Conservation (phyloP, 805 yeast genomes). For the Ogataea methylovora region DNA sequence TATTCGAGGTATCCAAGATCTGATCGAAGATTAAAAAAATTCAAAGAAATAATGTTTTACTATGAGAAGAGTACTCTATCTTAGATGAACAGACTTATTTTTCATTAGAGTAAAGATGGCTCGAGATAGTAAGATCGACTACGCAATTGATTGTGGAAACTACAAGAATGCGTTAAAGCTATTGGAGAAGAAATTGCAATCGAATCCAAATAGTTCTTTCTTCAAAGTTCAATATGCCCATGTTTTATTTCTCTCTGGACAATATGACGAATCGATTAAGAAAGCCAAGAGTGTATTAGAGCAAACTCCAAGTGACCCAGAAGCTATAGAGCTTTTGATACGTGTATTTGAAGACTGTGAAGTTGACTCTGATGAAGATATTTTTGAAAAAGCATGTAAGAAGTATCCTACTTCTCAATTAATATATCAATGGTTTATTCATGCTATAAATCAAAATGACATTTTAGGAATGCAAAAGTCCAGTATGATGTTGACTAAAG, state of each 20-base stretch:
- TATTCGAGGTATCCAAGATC: background rate
- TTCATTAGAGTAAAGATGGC: no score
- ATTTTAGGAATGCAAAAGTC: conserved; percentile 47
- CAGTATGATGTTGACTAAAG: conserved; percentile 34
- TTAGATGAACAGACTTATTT: no score
- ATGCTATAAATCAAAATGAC: conserved; percentile 40
- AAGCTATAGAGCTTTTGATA: conserved; percentile 41
- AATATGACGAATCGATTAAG: conserved; percentile 24
- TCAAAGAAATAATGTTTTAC: no score
- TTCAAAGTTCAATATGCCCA: conserved; percentile 39
- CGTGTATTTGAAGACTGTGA: conserved; percentile 32
- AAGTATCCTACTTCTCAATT: conserved; percentile 45
- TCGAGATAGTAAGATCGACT: conserved; percentile 11
- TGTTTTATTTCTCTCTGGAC: conserved; percentile 26
- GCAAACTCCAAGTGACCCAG: conserved; percentile 46
- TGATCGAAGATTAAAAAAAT: background rate
- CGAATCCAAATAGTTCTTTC: conserved; percentile 50
- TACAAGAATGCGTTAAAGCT: conserved; percentile 45
- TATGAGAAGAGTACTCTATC: no score
- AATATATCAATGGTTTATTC: conserved; percentile 50
- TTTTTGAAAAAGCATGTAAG: conserved; percentile 52
- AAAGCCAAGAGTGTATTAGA: conserved; percentile 21
- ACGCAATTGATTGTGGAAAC: conserved; percentile 33
- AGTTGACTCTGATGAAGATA: conserved; percentile 31
- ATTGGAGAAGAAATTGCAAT: conserved; percentile 39